These are phyloP conservation scores for Vanrija sp. DNA, from an alignment of 1,284 basidiomycete genomes.

Conservation along the genomic window DNA sequence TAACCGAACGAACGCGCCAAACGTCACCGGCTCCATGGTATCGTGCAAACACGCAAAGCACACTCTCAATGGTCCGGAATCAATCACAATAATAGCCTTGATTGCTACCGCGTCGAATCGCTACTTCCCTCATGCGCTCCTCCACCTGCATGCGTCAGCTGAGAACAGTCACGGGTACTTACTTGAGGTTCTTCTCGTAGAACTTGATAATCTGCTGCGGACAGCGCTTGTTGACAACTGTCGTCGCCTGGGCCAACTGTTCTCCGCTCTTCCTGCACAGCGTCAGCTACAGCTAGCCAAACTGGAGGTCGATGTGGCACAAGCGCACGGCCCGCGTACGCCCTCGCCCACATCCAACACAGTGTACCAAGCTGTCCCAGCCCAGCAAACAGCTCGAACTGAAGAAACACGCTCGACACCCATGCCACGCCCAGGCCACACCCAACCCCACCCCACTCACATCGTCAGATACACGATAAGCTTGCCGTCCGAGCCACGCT, in stretches of 20 bases:
- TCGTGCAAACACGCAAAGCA: too few species aligned
- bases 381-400: too few species aligned
- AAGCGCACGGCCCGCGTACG: too few species aligned
- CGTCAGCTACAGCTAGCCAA: not conserved
- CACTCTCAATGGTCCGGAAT: too few species aligned
- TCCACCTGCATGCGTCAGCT: not conserved
- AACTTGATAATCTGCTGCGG: constrained; percentile 45
- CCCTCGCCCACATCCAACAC: too few species aligned
- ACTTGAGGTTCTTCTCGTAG: constrained; percentile 47
- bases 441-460: constrained; percentile 28
- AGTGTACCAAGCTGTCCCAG: too few species aligned
- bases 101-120: too few species aligned
- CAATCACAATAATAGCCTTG: too few species aligned
- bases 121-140: not conserved
- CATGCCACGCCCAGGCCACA: too few species aligned
- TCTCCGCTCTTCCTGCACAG: constrained; percentile 36
- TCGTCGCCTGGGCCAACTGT: constrained; percentile 23
- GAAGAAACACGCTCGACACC: not conserved
- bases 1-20: too few species aligned
- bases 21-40: too few species aligned
- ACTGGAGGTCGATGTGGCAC: too few species aligned
- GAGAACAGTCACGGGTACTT: constrained; percentile 1
- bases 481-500: constrained; percentile 25
- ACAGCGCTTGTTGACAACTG: constrained; percentile 36
- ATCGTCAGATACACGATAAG: constrained; percentile 43